A percentile compares a stretch with the other conserved stretches of the same genome.
Evolutionary conservation across 768 basidiomycete species (phyloP).

Genomic region (Amanita molliuscula): DNA sequence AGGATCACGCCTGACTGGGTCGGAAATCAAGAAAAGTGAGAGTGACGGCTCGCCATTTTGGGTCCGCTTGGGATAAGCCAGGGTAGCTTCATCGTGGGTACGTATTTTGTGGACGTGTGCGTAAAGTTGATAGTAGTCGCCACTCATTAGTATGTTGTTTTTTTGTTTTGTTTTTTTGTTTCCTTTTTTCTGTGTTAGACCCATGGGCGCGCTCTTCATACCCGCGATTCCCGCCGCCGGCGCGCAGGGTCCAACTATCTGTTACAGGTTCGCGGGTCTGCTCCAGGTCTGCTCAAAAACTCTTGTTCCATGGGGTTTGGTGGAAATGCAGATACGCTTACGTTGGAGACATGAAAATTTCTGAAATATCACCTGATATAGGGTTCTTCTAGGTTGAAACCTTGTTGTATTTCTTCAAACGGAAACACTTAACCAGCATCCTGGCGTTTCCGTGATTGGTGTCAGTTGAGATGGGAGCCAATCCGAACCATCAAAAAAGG

Average conservation of each 20-base stretch:
- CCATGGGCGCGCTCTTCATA: not conserved
- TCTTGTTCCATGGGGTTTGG: no score
- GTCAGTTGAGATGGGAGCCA: not conserved
- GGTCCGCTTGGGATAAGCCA: not conserved
- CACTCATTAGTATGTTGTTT: not conserved
- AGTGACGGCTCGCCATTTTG: not conserved
- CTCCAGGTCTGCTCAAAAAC: no score
- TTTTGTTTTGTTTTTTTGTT: not conserved
- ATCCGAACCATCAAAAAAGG: not conserved
- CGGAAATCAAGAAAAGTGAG: not conserved
- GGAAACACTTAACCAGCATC: not conserved
- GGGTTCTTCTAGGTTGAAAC: not conserved
- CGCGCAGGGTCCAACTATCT: not conserved
- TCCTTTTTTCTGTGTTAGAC: not conserved
- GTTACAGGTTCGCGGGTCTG: no score
- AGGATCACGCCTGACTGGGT: not conserved
- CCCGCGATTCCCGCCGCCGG: not conserved
- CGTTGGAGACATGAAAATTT: not conserved
- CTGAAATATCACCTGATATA: not conserved
- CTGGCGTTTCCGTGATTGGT: not conserved
- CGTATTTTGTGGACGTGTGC: not conserved
- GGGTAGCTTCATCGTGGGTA: not conserved
- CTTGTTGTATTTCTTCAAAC: not conserved
- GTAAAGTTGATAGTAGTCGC: not conserved
- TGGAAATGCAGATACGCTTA: no score